Evolutionary conservation across 306 rosid species (phyloP).

Genomic region (Lathyrus tuberosus): DNA sequence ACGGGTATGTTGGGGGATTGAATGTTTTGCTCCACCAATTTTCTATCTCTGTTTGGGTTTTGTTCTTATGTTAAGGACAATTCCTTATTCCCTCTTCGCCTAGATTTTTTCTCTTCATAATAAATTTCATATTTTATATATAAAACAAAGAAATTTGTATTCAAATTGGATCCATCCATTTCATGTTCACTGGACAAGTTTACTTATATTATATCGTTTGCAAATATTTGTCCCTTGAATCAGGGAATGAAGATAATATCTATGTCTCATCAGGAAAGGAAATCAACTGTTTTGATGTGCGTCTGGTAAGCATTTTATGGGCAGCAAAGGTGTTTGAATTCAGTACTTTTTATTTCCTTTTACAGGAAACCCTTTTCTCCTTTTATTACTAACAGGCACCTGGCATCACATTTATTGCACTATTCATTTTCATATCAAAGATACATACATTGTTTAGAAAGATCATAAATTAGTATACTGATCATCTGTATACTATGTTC

Average conservation of each 20-base stretch:
- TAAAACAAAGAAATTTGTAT: not conserved
- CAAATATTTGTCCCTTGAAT: slow-evolving; percentile 44
- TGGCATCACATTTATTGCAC: slow-evolving; percentile 8
- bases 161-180: slow-evolving; percentile 13
- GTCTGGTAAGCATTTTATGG: slow-evolving; percentile 63
- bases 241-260: slow-evolving; percentile 81
- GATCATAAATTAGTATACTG: slow-evolving; percentile 28
- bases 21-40: not conserved
- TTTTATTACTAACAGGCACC: not conserved
- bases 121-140: not conserved
- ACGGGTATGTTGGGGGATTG: not conserved
- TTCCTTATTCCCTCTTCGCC: not conserved
- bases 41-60: not conserved
- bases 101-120: not conserved
- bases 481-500: slow-evolving; percentile 38
- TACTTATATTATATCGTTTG: slow-evolving; percentile 28
- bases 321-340: slow-evolving; percentile 26
- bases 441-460: slow-evolving; percentile 23
- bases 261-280: slow-evolving; percentile 80
- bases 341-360: slow-evolving; percentile 14
- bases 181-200: slow-evolving; percentile 1
- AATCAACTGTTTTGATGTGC: slow-evolving; percentile 84
- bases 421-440: slow-evolving; percentile 19
- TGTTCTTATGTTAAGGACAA: slow-evolving; percentile 10
- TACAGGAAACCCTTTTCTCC: slow-evolving; percentile 12